A percentile compares a stretch with the other conserved stretches of the same genome.
Conservation (phyloP, 2,329 filamentous ascomycete species). For the Aspergillus aculeatus region DNA sequence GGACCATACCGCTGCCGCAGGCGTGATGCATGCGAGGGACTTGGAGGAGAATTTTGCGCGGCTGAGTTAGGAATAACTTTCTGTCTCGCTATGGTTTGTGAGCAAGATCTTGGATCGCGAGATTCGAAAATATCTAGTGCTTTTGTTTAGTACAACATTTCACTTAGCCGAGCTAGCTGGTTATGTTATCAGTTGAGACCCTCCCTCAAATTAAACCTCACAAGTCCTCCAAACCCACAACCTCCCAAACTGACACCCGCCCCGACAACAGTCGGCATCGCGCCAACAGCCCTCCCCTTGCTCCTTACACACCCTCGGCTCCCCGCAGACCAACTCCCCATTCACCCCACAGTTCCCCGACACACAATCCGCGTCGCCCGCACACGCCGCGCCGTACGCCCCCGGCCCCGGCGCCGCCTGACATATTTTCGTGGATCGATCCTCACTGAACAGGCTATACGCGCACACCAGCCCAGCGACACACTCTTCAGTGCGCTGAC, state of each 20-base stretch:
- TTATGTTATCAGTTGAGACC: no score
- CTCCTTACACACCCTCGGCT: not conserved
- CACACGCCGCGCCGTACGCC: not conserved
- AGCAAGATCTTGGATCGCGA: no score
- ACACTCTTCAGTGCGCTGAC: not conserved
- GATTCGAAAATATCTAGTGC: no score
- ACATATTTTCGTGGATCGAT: not conserved
- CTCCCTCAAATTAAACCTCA: not conserved
- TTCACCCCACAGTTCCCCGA: not conserved
- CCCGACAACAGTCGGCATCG: not conserved
- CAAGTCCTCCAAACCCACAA: not conserved
- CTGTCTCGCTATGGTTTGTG: no score
- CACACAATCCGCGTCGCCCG: not conserved
- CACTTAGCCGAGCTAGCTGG: no score
- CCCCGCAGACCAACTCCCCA: not conserved
- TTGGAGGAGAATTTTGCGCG: constrained; percentile 37
- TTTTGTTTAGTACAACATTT: no score
- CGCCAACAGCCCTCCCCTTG: not conserved
- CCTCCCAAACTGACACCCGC: not conserved
- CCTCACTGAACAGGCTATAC: not conserved
- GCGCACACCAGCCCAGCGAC: not conserved
- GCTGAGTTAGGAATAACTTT: not conserved
- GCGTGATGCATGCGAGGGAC: constrained; percentile 60
- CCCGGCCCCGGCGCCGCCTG: not conserved
- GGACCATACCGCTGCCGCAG: constrained; percentile 50